Conservation (phyloP, 345 rosid species). For the Gossypium thurberi region DNA sequence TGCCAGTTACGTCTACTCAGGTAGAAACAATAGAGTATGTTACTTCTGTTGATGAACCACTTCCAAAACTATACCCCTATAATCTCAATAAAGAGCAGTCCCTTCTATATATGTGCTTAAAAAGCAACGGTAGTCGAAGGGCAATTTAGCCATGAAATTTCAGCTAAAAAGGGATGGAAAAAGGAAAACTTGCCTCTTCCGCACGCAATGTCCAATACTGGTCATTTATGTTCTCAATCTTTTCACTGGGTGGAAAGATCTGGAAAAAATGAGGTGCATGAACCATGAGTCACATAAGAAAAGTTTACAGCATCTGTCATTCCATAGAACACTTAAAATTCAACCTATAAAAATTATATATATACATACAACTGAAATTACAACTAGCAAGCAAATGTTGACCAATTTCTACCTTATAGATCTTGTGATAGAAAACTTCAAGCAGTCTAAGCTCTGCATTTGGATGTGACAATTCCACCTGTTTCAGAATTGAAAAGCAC, state of each 20-base stretch:
- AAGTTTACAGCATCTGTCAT: background rate
- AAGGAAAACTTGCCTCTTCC: slow-evolving; percentile 63
- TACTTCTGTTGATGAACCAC: background rate
- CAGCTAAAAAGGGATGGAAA: slow-evolving; percentile 2
- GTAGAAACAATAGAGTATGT: background rate
- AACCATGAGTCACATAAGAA: slow-evolving; percentile 7
- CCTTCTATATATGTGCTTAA: background rate
- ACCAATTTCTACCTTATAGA: slow-evolving; percentile 60
- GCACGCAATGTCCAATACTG: slow-evolving; percentile 98
- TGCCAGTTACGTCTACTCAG: background rate
- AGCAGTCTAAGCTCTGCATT: slow-evolving; percentile 90
- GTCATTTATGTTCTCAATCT: slow-evolving; percentile 94
- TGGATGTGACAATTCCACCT: slow-evolving; percentile 90
- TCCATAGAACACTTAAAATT: slow-evolving; percentile 1
- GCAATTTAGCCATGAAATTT: background rate
- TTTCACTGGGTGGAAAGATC: slow-evolving; percentile 79
- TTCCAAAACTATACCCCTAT: background rate
- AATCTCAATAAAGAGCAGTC: background rate
- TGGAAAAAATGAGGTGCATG: slow-evolving; percentile 22
- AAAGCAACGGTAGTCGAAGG: background rate
- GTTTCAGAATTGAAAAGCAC: slow-evolving; percentile 21
- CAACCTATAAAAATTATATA: background rate
- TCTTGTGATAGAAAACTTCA: slow-evolving; percentile 93
- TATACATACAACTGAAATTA: background rate
- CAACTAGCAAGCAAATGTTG: slow-evolving; percentile 1